These are phyloP conservation scores for Ganoderma multipileum DNA, from an alignment of 1,284 basidiomycete species.

Conservation along the genomic window DNA sequence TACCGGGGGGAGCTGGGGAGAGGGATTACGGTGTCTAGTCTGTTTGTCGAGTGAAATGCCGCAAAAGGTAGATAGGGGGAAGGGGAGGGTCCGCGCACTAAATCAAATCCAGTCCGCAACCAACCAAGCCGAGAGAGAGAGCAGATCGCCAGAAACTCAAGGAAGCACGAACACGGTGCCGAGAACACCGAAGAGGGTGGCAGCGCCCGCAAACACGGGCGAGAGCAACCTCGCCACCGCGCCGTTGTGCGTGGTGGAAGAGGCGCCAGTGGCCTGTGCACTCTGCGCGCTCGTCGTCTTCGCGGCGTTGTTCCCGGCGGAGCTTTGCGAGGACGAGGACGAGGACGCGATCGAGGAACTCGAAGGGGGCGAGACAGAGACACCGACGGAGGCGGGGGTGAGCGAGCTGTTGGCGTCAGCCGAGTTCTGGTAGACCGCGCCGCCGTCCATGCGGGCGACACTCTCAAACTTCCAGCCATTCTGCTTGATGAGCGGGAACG, in stretches of 20 bases:
- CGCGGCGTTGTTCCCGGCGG: constrained; percentile 2
- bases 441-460: constrained; percentile 55
- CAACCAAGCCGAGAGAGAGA: background rate
- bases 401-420: constrained; percentile 28
- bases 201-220: constrained; percentile 18
- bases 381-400: constrained; percentile 24
- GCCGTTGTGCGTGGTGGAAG: constrained; percentile 21
- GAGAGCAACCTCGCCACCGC: constrained; percentile 15
- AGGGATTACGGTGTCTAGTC: constrained; percentile 2
- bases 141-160: constrained; percentile 1
- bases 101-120: background rate
- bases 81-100: background rate
- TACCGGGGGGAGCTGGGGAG: background rate
- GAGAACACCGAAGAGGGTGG: constrained; percentile 24
- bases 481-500: constrained; percentile 67
- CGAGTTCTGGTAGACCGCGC: constrained; percentile 61
- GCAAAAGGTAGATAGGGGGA: background rate
- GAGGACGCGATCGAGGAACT: constrained; percentile 8
- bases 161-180: constrained; percentile 27
- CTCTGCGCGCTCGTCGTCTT: constrained; percentile 7
- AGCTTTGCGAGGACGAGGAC: constrained; percentile 1
- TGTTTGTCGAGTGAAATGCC: background rate
- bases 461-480: constrained; percentile 75
- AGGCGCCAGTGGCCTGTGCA: constrained; percentile 9
- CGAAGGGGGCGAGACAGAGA: constrained; percentile 13